Evolutionary conservation across 2,329 filamentous ascomycete genomes (phyloP).

Genomic region (Geoglossum cookeanum): DNA sequence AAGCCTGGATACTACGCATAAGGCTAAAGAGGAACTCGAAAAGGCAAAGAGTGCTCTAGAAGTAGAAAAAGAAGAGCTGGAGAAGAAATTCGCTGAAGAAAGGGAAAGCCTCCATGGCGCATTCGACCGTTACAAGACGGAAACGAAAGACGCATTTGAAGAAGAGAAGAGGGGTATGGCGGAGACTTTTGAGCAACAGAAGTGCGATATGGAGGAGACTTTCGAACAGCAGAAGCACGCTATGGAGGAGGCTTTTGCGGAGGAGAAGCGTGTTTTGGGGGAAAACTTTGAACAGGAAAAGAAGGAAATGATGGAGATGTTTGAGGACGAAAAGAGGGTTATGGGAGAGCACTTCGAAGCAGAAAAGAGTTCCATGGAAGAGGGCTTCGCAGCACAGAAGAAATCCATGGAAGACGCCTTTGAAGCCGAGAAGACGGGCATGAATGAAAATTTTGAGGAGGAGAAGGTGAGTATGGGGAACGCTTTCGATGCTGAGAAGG

Average conservation of each 20-base stretch:
- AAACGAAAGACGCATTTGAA: conserved; percentile 9
- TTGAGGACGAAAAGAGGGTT: conserved; percentile 6
- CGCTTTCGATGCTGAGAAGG: conserved; percentile 16
- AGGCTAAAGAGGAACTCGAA: conserved; percentile 26
- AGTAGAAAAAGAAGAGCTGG: conserved; percentile 21
- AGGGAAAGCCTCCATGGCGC: conserved; percentile 18
- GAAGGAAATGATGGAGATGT: not conserved
- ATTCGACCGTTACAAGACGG: conserved; percentile 25
- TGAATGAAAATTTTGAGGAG: conserved; percentile 16
- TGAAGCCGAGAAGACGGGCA: conserved; percentile 25
- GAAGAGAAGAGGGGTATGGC: conserved; percentile 4
- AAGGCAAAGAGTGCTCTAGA: conserved; percentile 17
- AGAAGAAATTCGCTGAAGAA: conserved; percentile 19
- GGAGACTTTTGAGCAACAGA: conserved; percentile 1
- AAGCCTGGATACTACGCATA: conserved; percentile 21
- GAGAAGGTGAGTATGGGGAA: conserved; percentile 21
- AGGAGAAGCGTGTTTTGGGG: not conserved
- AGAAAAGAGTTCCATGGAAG: conserved; percentile 24
- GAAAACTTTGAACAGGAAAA: conserved; percentile 4
- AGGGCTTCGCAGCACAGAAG: conserved; percentile 14
- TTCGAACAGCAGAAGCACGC: conserved; percentile 4
- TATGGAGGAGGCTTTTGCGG: not conserved
- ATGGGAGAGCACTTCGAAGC: conserved; percentile 18
- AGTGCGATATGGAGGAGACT: not conserved
- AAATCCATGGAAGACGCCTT: conserved; percentile 17